These are phyloP conservation scores for Camillea tinctor DNA, from an alignment of 2,329 filamentous ascomycete genomes.

Conservation along the genomic window DNA sequence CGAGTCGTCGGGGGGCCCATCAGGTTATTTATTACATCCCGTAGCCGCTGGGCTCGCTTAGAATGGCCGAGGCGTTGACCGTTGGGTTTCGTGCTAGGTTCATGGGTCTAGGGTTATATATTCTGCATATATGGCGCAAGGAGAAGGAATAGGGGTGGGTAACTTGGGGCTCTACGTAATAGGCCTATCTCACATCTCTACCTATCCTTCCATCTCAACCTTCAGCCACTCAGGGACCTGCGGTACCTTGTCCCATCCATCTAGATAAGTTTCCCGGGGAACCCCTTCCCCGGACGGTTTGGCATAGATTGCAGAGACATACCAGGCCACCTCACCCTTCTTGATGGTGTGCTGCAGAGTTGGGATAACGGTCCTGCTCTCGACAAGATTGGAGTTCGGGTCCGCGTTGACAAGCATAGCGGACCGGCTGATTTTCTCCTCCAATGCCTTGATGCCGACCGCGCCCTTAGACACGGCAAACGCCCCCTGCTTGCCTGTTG, in stretches of 20 bases:
- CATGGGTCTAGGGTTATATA: not conserved
- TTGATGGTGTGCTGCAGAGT: constrained; percentile 62
- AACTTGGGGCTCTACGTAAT: not conserved
- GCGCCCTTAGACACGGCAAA: constrained; percentile 58
- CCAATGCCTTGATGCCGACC: constrained; percentile 57
- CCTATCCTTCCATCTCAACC: constrained; percentile 43
- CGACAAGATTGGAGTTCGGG: constrained; percentile 74
- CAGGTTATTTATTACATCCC: not conserved
- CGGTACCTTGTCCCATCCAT: constrained; percentile 61
- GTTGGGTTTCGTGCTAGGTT: not conserved
- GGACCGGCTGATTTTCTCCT: constrained; percentile 37
- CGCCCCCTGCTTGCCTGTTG: constrained; percentile 48
- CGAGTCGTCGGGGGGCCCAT: not conserved
- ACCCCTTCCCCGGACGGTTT: constrained; percentile 58
- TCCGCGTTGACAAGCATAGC: constrained; percentile 73
- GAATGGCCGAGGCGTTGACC: not conserved
- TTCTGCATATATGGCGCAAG: not conserved
- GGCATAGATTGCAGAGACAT: constrained; percentile 70
- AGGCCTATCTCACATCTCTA: not conserved
- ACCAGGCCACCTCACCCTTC: constrained; percentile 60
- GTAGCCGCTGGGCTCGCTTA: constrained; percentile 10
- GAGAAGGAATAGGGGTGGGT: not conserved
- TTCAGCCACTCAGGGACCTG: constrained; percentile 59
- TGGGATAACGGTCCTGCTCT: constrained; percentile 70
- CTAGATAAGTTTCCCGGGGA: constrained; percentile 51